Evolutionary conservation across 352 stramenopile species (phyloP).

Genomic region (Phytophthora pisi): DNA sequence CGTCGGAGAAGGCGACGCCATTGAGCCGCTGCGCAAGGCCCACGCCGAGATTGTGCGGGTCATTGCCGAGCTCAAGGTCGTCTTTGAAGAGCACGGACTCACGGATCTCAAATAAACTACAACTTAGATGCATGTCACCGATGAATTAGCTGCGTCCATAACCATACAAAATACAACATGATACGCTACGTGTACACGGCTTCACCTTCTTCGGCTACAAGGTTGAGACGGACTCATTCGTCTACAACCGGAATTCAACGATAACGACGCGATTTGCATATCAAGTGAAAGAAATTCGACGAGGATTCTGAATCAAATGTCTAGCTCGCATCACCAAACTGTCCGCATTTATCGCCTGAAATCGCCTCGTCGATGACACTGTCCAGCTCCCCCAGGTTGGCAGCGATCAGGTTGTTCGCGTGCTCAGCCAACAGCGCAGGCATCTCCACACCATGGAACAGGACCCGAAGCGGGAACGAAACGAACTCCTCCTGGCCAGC

Average conservation of each 20-base stretch:
- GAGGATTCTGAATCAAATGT: no score
- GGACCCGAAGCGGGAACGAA: no score
- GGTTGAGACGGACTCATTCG: neutral
- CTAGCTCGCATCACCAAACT: no score
- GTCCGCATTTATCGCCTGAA: no score
- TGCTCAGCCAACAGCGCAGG: no score
- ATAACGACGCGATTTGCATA: no score
- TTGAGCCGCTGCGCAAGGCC: constrained; percentile 44
- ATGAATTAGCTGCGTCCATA: constrained; percentile 24
- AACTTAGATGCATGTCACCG: constrained; percentile 28
- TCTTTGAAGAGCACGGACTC: constrained; percentile 72
- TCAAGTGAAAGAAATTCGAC: no score
- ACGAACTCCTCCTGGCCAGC: no score
- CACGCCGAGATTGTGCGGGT: constrained; percentile 58
- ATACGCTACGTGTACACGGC: neutral
- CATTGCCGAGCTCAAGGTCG: constrained; percentile 51
- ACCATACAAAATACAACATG: constrained; percentile 9
- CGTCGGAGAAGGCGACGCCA: constrained; percentile 44
- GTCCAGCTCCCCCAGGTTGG: no score
- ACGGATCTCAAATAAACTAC: constrained; percentile 76
- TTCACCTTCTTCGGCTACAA: neutral
- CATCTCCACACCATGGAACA: no score
- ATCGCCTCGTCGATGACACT: no score
- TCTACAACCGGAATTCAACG: neutral
- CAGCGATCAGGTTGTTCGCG: no score